Base-by-base conservation (phyloP, 2,329 filamentous ascomycete genomes). In the Penicillium concentricum region DNA sequence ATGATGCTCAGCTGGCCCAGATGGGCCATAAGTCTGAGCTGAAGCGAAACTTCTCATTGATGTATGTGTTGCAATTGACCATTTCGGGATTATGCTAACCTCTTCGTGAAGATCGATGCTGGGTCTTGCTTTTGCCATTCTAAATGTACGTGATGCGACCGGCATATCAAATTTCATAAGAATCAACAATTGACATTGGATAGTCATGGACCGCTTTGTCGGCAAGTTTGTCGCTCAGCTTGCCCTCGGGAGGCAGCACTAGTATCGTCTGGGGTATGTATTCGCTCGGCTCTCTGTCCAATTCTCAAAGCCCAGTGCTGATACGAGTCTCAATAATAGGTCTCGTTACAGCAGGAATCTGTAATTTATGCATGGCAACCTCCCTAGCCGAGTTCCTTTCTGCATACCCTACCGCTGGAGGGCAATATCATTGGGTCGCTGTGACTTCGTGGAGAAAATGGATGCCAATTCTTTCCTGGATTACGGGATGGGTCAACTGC, bases 391-490 rank as follows among this genome's bases (percentile, higher is more conserved):
- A 91, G 69, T 91, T 89, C 67, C 76, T 89, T 10, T 87, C 85
- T 0, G 85, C 86, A 0, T 89, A 86, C 68, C 82, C 76, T 24
- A 84, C 77, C 2, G 82, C 83, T 3, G 83, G 82, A 61, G 86
- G 83, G 15, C 82, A 87, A 71, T 90, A 91, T 62, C 86, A 90
- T 68, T 90, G 87, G 88, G 88, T 87, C 3, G 86, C 87, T 53
- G 78, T 63, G 43, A 63, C 73, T 60, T 80, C 82, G 32, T 87
- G 85, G 78, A 79, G 81, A 57, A 75, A 73, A 54, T 87, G 81
- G 79, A 82, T 84, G 18, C 83, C 85, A 0, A 76, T 84, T 30
- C 80, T 90, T 12, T 87, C 85, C 45, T 91, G 87, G 78, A 82
- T 86, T 45, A 90, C 87, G 0, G 88, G 88, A 28, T 91, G 87